Conservation (phyloP, 768 basidiomycete genomes). For the Lactarius quietus region DNA sequence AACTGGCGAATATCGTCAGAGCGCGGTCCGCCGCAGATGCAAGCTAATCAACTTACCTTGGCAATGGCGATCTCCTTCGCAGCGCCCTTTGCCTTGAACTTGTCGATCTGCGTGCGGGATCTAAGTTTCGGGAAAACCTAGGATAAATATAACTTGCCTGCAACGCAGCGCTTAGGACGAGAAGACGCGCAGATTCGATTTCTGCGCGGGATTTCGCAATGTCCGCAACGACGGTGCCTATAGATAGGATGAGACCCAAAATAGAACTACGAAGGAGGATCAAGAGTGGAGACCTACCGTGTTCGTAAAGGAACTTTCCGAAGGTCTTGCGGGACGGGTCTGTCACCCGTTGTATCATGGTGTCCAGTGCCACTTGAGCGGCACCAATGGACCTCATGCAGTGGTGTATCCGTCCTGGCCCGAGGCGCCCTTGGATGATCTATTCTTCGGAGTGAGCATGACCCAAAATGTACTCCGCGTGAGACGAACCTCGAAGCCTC, state of each 20-base stretch:
- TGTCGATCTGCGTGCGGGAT: conserved; percentile 73
- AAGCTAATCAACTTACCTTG: conserved; percentile 53
- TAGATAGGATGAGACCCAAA: neutral
- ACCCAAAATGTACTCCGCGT: neutral
- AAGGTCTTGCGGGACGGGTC: conserved; percentile 91
- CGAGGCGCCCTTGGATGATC: conserved; percentile 95
- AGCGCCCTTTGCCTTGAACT: conserved; percentile 86
- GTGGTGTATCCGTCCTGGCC: conserved; percentile 94
- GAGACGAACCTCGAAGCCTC: conserved; percentile 77
- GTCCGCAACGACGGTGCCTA: conserved; percentile 85
- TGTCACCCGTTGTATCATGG: conserved; percentile 90
- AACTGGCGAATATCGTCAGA: conserved; percentile 50
- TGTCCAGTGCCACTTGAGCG: conserved; percentile 79
- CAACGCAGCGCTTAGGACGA: conserved; percentile 89
- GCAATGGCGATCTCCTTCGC: conserved; percentile 97
- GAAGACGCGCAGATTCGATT: conserved; percentile 81
- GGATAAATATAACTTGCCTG: conserved; percentile 45
- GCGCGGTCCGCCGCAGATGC: neutral
- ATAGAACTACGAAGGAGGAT: neutral
- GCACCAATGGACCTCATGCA: conserved; percentile 97
- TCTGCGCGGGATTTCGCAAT: conserved; percentile 92
- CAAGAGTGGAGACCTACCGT: conserved; percentile 51
- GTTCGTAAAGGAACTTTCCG: conserved; percentile 86
- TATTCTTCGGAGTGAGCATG: conserved; percentile 27
- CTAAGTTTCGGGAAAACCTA: neutral